Evolutionary conservation across 2,329 filamentous ascomycete genomes (phyloP).

Genomic region (Beauveria scarabaeidicola): DNA sequence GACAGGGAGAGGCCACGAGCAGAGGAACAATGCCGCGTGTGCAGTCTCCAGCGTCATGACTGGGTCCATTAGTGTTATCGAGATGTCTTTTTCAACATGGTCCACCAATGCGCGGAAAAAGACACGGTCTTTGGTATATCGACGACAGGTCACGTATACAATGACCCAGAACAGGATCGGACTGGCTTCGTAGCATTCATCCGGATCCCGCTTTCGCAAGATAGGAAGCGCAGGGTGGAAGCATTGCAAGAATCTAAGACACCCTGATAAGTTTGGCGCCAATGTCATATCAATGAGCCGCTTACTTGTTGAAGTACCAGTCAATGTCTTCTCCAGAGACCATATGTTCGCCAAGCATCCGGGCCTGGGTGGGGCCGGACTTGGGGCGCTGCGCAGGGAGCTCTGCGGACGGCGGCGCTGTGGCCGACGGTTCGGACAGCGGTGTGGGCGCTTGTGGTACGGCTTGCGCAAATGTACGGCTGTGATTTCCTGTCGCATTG

Average conservation of each 20-base stretch:
- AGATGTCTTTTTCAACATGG: conserved; percentile 38
- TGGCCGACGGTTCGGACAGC: conserved; percentile 18
- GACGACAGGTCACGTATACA: conserved; percentile 40
- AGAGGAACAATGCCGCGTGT: conserved; percentile 43
- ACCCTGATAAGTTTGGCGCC: not conserved
- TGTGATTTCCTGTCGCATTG: conserved; percentile 15
- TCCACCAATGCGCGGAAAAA: conserved; percentile 38
- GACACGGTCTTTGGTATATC: conserved; percentile 35
- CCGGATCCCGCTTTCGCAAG: conserved; percentile 39
- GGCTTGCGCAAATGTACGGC: not conserved
- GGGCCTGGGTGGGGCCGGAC: conserved; percentile 27
- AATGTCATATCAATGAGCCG: not conserved
- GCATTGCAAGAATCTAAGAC: conserved; percentile 40
- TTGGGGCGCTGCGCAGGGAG: conserved; percentile 16
- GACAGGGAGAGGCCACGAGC: conserved; percentile 42
- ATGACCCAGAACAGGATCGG: conserved; percentile 48
- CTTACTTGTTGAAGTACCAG: conserved; percentile 46
- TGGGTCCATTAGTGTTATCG: conserved; percentile 32
- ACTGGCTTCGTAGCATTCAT: conserved; percentile 39
- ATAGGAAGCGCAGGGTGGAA: conserved; percentile 47
- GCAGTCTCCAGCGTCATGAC: conserved; percentile 39
- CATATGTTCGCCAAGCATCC: conserved; percentile 37
- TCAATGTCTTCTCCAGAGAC: conserved; percentile 46
- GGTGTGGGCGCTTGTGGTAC: conserved; percentile 18
- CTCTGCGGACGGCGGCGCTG: conserved; percentile 17